Base-by-base conservation (phyloP, 805 yeast genomes). In the Dipodascopsis tothii region DNA sequence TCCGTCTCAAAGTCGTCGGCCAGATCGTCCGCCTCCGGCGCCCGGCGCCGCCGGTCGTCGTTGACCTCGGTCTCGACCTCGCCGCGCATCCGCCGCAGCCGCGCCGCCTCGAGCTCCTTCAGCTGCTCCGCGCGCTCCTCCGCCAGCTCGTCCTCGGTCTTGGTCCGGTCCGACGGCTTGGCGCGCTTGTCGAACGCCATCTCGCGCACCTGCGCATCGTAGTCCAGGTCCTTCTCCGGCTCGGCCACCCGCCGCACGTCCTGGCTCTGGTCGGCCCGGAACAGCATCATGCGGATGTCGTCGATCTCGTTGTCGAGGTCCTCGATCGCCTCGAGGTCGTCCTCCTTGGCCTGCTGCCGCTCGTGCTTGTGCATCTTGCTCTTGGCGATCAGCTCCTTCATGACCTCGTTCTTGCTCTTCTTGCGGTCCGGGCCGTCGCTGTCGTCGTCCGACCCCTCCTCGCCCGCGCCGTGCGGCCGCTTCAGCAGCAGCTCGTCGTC, bases 21-120 rank as follows among this genome's bases (percentile, higher is more conserved):
- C 4, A 45, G 52, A 7, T 39, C 43, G 18, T 58, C 63, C 5
- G 48, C 50, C 14, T 45, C 52, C 14, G 56, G 54, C 69, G 52
- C 75, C 74, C 67, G 71, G 66, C 54, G 72, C 75, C n/a, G 76
- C 81, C 17, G 70, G 72, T 53, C 73, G 21, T 48, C 56, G 16
- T 48, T 53, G 5, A 52, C 60, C n/a, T 53, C 62, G n/a, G 49
- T 52, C 9, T 35, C 35, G 3, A 21, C 46, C n/a, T 55, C 60
- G 20, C 66, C 67, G 21, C 51, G 51, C 73, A 69, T 69, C 19
- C 73, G 58, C 3, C 58, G 58, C 20, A 52, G 47, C 28, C 71
- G 52, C 20, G 60, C 63, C n/a, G 54, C 49, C 34, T 63, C 68
- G 2, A 64, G 60, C 36, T 60, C 58, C 38, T 48, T 46, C 16